phyloP scores from a whole-genome alignment of 2,329 filamentous ascomycete genomes.

The Pseudogymnoascus pannorum region DNA sequence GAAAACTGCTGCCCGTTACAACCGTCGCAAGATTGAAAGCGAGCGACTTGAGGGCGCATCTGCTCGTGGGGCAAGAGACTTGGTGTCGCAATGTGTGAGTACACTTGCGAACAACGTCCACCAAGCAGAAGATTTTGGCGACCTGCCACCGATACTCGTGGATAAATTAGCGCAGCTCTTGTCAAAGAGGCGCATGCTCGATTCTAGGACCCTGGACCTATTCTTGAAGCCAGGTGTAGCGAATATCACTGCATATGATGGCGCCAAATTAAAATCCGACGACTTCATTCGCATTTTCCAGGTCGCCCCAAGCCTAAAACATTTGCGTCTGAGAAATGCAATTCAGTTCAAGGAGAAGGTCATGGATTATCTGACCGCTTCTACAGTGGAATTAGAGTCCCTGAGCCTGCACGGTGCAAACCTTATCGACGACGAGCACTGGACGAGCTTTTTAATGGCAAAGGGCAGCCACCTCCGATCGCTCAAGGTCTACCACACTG shows the following conservation, averaged over 20 bases:
- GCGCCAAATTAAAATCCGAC: conserved; percentile 58
- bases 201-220: conserved; percentile 46
- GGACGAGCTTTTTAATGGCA: conserved; percentile 60
- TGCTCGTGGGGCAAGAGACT: conserved; percentile 55
- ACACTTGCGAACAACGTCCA: conserved; percentile 56
- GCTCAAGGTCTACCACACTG: conserved; percentile 76
- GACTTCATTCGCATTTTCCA: conserved; percentile 80
- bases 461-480: conserved; percentile 59
- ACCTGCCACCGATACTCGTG: conserved; percentile 46
- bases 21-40: conserved; percentile 72
- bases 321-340: conserved; percentile 72
- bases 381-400: conserved; percentile 59
- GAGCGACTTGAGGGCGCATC: conserved; percentile 72
- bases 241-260: conserved; percentile 50
- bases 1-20: conserved; percentile 47
- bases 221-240: conserved; percentile 48
- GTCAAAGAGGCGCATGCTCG: conserved; percentile 52
- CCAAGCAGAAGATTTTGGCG: conserved; percentile 54
- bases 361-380: conserved; percentile 71
- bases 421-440: conserved; percentile 68
- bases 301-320: conserved; percentile 59
- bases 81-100: conserved; percentile 58
- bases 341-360: conserved; percentile 85
- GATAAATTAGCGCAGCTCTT: conserved; percentile 54
- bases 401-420: conserved; percentile 81